Percentiles rank a stretch among this genome's conserved stretches.
These are phyloP conservation scores for Primulina tabacum DNA, from an alignment of 257 asterid genomes.

Conservation along the genomic window DNA sequence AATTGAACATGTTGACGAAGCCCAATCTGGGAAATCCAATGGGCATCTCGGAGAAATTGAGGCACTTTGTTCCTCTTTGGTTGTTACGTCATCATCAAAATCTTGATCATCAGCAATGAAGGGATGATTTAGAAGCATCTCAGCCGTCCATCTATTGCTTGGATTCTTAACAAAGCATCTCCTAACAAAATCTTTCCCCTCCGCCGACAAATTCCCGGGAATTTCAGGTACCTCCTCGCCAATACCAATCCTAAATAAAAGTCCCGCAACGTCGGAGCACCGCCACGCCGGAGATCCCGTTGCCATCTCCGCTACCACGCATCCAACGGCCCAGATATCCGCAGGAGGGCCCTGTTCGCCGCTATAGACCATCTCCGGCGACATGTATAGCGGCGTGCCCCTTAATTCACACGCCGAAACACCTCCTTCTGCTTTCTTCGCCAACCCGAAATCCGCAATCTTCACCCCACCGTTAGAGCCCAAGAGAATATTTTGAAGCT, in stretches of 20 bases:
- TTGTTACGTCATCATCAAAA: background rate
- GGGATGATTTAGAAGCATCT: constrained; percentile 46
- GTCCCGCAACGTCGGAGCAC: constrained; percentile 27
- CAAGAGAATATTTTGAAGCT: constrained; percentile 44
- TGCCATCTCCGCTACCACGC: constrained; percentile 38
- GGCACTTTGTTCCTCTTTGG: background rate
- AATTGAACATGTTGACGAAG: constrained; percentile 39
- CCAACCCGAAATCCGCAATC: constrained; percentile 53
- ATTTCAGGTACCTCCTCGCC: constrained; percentile 36
- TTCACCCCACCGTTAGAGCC: constrained; percentile 22
- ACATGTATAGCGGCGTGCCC: constrained; percentile 45
- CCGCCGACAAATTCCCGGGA: constrained; percentile 30
- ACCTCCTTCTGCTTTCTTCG: constrained; percentile 27
- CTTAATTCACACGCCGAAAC: constrained; percentile 29
- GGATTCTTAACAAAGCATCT: constrained; percentile 40
- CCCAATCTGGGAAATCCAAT: constrained; percentile 39
- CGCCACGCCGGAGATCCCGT: constrained; percentile 41
- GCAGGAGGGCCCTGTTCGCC: constrained; percentile 39
- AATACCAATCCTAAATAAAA: constrained; percentile 37
- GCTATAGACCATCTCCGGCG: constrained; percentile 44
- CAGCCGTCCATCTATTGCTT: constrained; percentile 50
- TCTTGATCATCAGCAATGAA: constrained; percentile 26
- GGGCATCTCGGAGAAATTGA: constrained; percentile 42
- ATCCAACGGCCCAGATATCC: constrained; percentile 50
- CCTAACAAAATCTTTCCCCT: constrained; percentile 36